phyloP scores from a whole-genome alignment of 2,329 filamentous ascomycete species.

The Pseudogymnoascus sp. region DNA sequence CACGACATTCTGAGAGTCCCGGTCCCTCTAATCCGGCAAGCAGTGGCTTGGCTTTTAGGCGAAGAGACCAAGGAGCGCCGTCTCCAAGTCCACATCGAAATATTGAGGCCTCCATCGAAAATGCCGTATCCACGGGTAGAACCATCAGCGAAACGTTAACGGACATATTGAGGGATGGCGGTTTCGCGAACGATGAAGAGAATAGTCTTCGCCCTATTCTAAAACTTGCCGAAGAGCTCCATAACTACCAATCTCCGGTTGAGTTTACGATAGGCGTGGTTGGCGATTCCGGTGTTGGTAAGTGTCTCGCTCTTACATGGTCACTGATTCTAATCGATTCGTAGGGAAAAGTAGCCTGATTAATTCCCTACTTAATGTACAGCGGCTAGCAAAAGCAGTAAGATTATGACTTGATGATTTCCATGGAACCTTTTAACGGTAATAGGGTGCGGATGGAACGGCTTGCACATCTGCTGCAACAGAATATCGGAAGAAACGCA shows the following conservation, averaged over 20 bases:
- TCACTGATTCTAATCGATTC: background rate
- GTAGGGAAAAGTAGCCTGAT: slow-evolving; percentile 15
- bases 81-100: background rate
- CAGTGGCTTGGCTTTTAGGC: background rate
- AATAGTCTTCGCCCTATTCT: slow-evolving; percentile 12
- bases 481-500: slow-evolving; percentile 13
- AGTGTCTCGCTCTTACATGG: background rate
- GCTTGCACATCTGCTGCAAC: slow-evolving; percentile 12
- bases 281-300: slow-evolving; percentile 16
- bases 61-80: background rate
- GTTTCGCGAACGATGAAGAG: slow-evolving; percentile 12
- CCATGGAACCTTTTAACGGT: background rate
- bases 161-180: slow-evolving; percentile 9
- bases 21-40: background rate
- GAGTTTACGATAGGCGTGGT: slow-evolving; percentile 15
- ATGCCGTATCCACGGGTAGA: slow-evolving; percentile 11
- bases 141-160: slow-evolving; percentile 9
- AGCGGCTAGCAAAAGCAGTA: slow-evolving; percentile 14
- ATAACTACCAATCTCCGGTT: slow-evolving; percentile 12
- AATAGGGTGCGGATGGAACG: slow-evolving; percentile 10
- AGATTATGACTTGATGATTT: background rate
- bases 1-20: background rate
- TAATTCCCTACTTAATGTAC: slow-evolving; percentile 12
- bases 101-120: background rate
- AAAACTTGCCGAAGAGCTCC: slow-evolving; percentile 14